Percentiles rank a stretch among this genome's conserved stretches.
phyloP scores from a whole-genome alignment of 352 stramenopile genomes.

The Phytophthora tentaculata region DNA sequence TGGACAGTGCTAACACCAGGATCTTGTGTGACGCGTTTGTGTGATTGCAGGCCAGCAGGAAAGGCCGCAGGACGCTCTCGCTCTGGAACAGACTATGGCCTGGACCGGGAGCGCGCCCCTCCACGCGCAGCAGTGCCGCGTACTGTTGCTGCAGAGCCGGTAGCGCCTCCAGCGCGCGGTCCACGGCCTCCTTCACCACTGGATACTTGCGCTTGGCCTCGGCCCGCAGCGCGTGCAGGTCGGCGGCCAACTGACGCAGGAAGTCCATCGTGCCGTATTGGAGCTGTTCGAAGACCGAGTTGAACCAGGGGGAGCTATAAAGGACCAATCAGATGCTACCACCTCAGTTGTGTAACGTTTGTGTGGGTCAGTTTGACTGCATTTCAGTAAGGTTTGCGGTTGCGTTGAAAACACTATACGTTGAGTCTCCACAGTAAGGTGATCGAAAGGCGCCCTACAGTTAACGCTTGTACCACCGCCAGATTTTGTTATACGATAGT shows the following conservation, averaged over 20 bases:
- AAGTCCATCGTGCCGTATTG: slow-evolving; percentile 83
- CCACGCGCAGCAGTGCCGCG: slow-evolving; percentile 78
- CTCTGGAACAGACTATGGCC: slow-evolving; percentile 93
- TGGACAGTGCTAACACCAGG: slow-evolving; percentile 93
- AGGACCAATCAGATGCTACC: slow-evolving; percentile 12
- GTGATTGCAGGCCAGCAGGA: slow-evolving; percentile 98
- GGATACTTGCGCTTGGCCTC: slow-evolving; percentile 92
- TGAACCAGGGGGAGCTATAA: slow-evolving; percentile 11
- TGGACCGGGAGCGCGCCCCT: slow-evolving; percentile 79
- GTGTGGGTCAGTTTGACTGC: not conserved
- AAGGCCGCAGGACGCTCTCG: slow-evolving; percentile 96
- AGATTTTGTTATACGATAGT: too few relatives aligned
- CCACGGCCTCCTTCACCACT: slow-evolving; percentile 96
- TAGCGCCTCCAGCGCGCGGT: slow-evolving; percentile 94
- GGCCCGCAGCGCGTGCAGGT: slow-evolving; percentile 83
- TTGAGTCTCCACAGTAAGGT: too few relatives aligned
- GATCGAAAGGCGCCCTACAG: too few relatives aligned
- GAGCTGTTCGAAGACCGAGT: slow-evolving; percentile 3
- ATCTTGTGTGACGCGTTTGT: slow-evolving; percentile 94
- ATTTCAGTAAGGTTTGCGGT: too few relatives aligned
- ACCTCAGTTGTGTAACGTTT: slow-evolving; percentile 6
- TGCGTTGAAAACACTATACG: too few relatives aligned
- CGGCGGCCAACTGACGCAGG: slow-evolving; percentile 87
- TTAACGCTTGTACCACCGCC: too few relatives aligned
- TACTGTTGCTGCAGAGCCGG: slow-evolving; percentile 96